A percentile compares a stretch with the other conserved stretches of the same genome.
phyloP scores from a whole-genome alignment of 345 rosid species.

The Eucalyptus tenuipes region DNA sequence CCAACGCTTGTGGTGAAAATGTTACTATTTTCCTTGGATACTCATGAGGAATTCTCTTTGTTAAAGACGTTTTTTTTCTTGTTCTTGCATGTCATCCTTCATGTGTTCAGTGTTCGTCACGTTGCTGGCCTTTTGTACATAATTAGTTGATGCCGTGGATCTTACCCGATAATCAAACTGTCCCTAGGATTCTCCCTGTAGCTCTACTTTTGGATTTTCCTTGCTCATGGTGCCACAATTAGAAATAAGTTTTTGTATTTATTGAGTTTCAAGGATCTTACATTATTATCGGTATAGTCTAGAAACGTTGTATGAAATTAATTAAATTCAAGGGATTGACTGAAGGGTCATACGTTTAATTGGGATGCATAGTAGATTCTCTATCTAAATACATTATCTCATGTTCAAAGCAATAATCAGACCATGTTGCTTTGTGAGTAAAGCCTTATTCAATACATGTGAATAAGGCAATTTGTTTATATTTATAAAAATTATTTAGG shows the following conservation, averaged over 20 bases:
- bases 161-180: too few species aligned
- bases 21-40: too few species aligned
- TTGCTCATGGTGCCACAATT: neutral
- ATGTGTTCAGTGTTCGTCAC: too few species aligned
- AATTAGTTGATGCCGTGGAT: too few species aligned
- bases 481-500: neutral
- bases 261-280: neutral
- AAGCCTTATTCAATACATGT: neutral
- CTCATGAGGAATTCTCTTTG: too few species aligned
- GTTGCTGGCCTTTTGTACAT: too few species aligned
- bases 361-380: accelerated
- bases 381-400: neutral
- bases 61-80: too few species aligned
- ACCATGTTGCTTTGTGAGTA: neutral
- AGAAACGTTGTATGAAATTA: neutral
- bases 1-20: too few species aligned
- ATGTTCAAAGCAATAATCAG: neutral
- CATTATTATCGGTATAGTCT: neutral
- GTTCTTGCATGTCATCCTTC: too few species aligned
- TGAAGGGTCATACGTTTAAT: neutral
- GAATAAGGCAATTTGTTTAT: neutral
- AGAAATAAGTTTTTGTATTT: neutral
- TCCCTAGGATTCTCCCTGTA: neutral
- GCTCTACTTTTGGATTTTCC: neutral
- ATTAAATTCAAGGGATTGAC: neutral